phyloP scores from a whole-genome alignment of 1,139 yeast genomes.

The Debaryomyces subglobosus region DNA sequence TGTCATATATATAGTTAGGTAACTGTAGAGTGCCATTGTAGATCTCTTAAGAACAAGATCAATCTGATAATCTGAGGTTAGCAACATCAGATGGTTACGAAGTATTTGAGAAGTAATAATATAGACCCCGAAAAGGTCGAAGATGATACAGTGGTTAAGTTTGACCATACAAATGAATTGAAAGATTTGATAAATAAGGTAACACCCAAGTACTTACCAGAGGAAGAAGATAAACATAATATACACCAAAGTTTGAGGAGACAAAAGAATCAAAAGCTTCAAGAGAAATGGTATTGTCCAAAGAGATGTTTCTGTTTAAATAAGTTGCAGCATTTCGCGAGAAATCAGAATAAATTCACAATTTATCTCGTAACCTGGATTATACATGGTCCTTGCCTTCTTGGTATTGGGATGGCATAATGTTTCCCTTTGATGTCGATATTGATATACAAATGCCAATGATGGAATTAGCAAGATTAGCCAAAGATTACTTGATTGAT shows the following conservation, averaged over 20 bases:
- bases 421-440: slow-evolving; percentile 59
- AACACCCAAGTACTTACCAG: slow-evolving; percentile 22
- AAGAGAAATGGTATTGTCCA: slow-evolving; percentile 21
- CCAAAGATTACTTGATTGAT: slow-evolving; percentile 31
- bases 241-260: slow-evolving; percentile 25
- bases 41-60: no score
- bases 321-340: no score
- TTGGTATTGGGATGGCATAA: slow-evolving; percentile 52
- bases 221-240: slow-evolving; percentile 25
- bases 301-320: slow-evolving; percentile 28
- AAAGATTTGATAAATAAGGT: slow-evolving; percentile 21
- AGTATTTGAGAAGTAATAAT: slow-evolving; percentile 19
- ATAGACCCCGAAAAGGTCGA: slow-evolving; percentile 14
- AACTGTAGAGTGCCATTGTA: no score
- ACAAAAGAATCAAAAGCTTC: slow-evolving; percentile 17
- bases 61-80: slow-evolving; percentile 21
- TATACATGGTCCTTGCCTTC: slow-evolving; percentile 32
- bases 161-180: slow-evolving; percentile 27
- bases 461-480: slow-evolving; percentile 39
- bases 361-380: slow-evolving; percentile 35
- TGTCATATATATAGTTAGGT: no score
- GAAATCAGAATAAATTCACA: no score
- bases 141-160: slow-evolving; percentile 16
- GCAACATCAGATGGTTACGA: slow-evolving; percentile 26
- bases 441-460: slow-evolving; percentile 50